These are phyloP conservation scores for Tilletiopsis washingtonensis DNA, from an alignment of 1,284 basidiomycete species.

Conservation along the genomic window DNA sequence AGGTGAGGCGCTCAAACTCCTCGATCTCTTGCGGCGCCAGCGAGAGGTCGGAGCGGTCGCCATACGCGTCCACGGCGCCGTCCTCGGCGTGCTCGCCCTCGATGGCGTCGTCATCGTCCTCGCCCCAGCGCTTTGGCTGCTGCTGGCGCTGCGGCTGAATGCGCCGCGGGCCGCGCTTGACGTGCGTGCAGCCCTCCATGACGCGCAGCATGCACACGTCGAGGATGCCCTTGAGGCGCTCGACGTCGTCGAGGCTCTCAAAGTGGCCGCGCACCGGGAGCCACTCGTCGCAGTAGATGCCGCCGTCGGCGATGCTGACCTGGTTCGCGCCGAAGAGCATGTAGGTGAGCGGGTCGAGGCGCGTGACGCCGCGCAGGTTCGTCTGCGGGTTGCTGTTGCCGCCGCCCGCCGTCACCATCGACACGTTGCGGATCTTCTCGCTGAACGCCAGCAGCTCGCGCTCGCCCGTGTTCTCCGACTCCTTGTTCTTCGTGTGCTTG, in stretches of 20 bases:
- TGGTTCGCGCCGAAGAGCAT: conserved; percentile 85
- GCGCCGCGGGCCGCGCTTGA: background rate
- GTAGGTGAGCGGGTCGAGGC: conserved; percentile 81
- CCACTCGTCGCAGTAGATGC: conserved; percentile 76
- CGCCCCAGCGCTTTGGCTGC: conserved; percentile 8
- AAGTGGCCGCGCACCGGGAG: conserved; percentile 68
- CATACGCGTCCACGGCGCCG: background rate
- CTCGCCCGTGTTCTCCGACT: conserved; percentile 50
- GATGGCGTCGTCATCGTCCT: conserved; percentile 13
- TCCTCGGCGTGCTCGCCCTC: conserved; percentile 4
- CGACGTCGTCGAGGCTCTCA: conserved; percentile 72
- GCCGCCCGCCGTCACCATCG: conserved; percentile 49
- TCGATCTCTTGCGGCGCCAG: conserved; percentile 30
- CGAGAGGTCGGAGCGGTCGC: conserved; percentile 22
- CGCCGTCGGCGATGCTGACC: conserved; percentile 51
- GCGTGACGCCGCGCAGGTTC: conserved; percentile 59
- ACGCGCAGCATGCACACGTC: conserved; percentile 81
- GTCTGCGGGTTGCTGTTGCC: conserved; percentile 50
- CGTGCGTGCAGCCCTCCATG: conserved; percentile 61
- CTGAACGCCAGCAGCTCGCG: conserved; percentile 76
- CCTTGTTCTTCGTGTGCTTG: conserved; percentile 54
- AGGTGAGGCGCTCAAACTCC: conserved; percentile 36
- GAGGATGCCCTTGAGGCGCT: conserved; percentile 72
- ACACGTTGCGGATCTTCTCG: conserved; percentile 75
- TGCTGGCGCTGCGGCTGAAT: background rate